Percentiles rank a stretch among this genome's conserved stretches.
Evolutionary conservation across 495 filamentous ascomycete species (phyloP).

Genomic region (Penicillium longicatenatum): DNA sequence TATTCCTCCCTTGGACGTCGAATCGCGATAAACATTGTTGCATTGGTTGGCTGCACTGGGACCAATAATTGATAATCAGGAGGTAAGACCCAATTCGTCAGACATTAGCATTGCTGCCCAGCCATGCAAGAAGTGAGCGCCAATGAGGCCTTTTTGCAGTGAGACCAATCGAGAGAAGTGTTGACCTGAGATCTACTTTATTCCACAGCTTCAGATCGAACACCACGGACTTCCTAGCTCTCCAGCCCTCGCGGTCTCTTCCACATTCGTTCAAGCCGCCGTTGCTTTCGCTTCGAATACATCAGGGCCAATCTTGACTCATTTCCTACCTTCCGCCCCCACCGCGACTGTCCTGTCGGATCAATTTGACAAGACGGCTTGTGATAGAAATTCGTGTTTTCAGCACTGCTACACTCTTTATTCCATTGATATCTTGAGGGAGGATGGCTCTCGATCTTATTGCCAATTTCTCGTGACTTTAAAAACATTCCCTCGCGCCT

Average conservation of each 20-base stretch:
- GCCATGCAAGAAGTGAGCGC: neutral
- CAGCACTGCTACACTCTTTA: neutral
- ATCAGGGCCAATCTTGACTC: neutral
- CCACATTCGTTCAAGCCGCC: neutral
- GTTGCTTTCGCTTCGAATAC: neutral
- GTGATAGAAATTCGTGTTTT: neutral
- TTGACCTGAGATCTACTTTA: neutral
- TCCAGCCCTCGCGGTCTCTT: neutral
- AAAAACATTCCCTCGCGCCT: neutral
- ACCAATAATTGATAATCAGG: neutral
- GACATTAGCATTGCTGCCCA: neutral
- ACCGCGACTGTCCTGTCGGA: neutral
- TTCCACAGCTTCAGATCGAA: neutral
- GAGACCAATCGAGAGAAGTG: neutral
- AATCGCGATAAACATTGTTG: conserved; percentile 13
- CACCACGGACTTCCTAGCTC: neutral
- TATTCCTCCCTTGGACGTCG: conserved; percentile 9
- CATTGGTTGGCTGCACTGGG: neutral
- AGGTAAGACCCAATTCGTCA: neutral
- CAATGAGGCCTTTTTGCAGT: neutral
- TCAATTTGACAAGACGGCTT: neutral
- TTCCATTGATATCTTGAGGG: neutral
- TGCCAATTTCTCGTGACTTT: neutral
- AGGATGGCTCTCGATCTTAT: neutral
- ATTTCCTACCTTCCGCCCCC: neutral